Conservation (phyloP, 495 filamentous ascomycete species). For the Echria macrotheca region DNA sequence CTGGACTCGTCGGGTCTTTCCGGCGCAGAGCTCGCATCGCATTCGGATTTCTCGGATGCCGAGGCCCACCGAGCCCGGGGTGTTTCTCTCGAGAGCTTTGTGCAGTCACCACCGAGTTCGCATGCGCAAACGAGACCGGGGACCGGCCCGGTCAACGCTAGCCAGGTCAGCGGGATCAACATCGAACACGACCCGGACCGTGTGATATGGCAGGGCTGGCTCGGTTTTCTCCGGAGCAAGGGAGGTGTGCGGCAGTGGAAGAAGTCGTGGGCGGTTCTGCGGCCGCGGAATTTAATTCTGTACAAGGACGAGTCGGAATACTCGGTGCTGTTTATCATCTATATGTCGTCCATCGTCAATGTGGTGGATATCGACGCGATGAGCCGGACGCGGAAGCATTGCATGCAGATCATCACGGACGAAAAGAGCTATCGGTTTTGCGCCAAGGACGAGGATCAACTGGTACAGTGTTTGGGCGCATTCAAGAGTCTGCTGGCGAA, state of each 20-base stretch:
- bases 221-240: conserved; percentile 79
- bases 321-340: conserved; percentile 74
- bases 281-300: conserved; percentile 76
- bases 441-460: conserved; percentile 70
- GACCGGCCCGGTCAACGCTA: conserved; percentile 46
- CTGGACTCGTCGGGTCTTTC: conserved; percentile 68
- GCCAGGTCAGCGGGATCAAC: conserved; percentile 51
- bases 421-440: conserved; percentile 90
- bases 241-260: conserved; percentile 93
- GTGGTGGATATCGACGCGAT: conserved; percentile 88
- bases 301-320: conserved; percentile 95
- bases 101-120: conserved; percentile 30
- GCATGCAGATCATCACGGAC: conserved; percentile 90
- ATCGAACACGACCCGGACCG: conserved; percentile 56
- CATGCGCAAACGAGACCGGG: conserved; percentile 16
- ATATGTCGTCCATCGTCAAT: conserved; percentile 75
- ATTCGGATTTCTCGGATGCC: conserved; percentile 85
- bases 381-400: conserved; percentile 76
- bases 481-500: conserved; percentile 83
- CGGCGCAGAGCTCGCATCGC: conserved; percentile 79
- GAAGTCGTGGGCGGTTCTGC: conserved; percentile 87
- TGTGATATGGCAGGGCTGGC: conserved; percentile 86
- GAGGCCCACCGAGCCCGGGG: conserved; percentile 39
- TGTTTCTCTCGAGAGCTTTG: conserved; percentile 41
- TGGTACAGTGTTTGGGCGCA: conserved; percentile 81